phyloP scores from a whole-genome alignment of 495 filamentous ascomycete species.

The Bathelium albidoporum region DNA sequence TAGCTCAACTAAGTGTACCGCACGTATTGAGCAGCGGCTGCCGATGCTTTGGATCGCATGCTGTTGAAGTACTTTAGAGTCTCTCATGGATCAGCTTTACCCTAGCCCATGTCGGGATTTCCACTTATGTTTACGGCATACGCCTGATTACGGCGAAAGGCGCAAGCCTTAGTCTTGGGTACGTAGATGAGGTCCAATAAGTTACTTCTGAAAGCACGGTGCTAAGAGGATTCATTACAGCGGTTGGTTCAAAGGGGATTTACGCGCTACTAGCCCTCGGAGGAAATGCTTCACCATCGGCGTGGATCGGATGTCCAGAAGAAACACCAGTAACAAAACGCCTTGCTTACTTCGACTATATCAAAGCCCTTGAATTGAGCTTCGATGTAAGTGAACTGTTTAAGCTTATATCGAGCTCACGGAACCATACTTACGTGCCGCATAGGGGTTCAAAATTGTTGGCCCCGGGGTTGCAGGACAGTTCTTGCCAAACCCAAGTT shows the following conservation, averaged over 20 bases:
- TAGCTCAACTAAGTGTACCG: slow-evolving; percentile 2
- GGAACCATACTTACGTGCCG: slow-evolving; percentile 2
- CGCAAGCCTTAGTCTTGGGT: slow-evolving; percentile 5
- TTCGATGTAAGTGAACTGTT: slow-evolving; percentile 4
- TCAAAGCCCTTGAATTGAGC: slow-evolving; percentile 6
- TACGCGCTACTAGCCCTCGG: slow-evolving; percentile 5
- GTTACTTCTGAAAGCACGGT: slow-evolving; percentile 4
- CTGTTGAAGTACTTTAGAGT: slow-evolving; percentile 5
- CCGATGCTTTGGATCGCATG: slow-evolving; percentile 9
- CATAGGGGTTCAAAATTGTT: slow-evolving; percentile 8
- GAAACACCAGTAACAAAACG: slow-evolving; percentile 8
- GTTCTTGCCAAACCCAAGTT: not conserved
- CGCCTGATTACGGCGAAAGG: slow-evolving; percentile 7
- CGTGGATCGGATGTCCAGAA: slow-evolving; percentile 8
- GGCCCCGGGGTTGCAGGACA: slow-evolving; percentile 7
- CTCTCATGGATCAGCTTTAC: slow-evolving; percentile 6
- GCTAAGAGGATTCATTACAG: slow-evolving; percentile 8
- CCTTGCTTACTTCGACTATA: slow-evolving; percentile 5
- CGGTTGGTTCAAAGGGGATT: slow-evolving; percentile 7
- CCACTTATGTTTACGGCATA: slow-evolving; percentile 5
- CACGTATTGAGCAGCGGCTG: slow-evolving; percentile 8
- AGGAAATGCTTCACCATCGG: slow-evolving; percentile 4
- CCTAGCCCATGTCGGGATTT: slow-evolving; percentile 1
- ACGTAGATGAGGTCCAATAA: not conserved
- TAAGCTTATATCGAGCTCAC: not conserved